Evolutionary conservation across 2,329 filamentous ascomycete genomes (phyloP).

Genomic region (Rachicladosporium sp.): DNA sequence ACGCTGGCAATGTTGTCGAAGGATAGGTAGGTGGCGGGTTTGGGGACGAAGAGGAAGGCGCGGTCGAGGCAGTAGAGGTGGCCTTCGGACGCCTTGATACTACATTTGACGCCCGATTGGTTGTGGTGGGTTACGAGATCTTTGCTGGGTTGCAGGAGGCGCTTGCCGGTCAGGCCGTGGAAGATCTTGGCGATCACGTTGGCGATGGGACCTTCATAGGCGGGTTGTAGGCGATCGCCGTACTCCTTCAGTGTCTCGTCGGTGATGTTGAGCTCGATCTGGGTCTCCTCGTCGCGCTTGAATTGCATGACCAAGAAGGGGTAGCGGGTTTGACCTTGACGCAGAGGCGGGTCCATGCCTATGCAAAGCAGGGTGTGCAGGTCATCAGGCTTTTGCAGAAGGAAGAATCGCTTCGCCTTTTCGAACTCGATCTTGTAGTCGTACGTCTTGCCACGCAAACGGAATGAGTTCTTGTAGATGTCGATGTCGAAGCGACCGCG

Average conservation of each 20-base stretch:
- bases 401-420: slow-evolving; percentile 96
- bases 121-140: slow-evolving; percentile 90
- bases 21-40: slow-evolving; percentile 91
- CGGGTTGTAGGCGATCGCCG: slow-evolving; percentile 73
- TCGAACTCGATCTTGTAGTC: slow-evolving; percentile 99
- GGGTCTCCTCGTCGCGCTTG: slow-evolving; percentile 94
- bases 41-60: slow-evolving; percentile 97
- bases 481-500: slow-evolving; percentile 99
- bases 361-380: slow-evolving; percentile 90
- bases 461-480: slow-evolving; percentile 97
- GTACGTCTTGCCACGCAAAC: slow-evolving; percentile 95
- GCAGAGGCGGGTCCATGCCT: slow-evolving; percentile 83
- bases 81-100: slow-evolving; percentile 98
- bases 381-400: slow-evolving; percentile 96
- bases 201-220: slow-evolving; percentile 89
- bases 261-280: slow-evolving; percentile 90
- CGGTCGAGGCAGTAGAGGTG: slow-evolving; percentile 96
- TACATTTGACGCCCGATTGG: slow-evolving; percentile 94
- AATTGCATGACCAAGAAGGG: slow-evolving; percentile 99
- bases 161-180: slow-evolving; percentile 85
- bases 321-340: slow-evolving; percentile 94
- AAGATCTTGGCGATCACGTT: slow-evolving; percentile 93
- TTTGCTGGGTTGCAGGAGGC: slow-evolving; percentile 83
- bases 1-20: slow-evolving; percentile 87
- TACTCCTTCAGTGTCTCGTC: slow-evolving; percentile 83